Evolutionary conservation across 2,329 filamentous ascomycete genomes (phyloP).

Genomic region (Aplosporella prunicola): DNA sequence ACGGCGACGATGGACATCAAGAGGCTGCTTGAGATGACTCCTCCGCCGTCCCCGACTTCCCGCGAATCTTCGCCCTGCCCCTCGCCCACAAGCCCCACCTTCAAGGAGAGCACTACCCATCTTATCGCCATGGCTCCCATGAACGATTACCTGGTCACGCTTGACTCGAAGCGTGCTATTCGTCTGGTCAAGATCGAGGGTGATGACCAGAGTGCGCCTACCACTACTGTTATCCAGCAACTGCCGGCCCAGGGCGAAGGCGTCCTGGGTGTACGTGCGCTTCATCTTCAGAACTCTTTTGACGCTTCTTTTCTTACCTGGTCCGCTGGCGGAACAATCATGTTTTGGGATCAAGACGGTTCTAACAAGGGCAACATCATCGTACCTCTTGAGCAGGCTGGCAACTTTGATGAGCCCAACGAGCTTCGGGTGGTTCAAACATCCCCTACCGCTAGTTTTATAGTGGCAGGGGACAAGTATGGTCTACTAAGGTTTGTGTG

Average conservation of each 20-base stretch:
- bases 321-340: constrained; percentile 69
- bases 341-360: constrained; percentile 74
- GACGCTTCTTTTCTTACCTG: constrained; percentile 78
- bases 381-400: constrained; percentile 58
- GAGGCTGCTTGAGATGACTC: constrained; percentile 23
- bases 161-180: constrained; percentile 68
- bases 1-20: constrained; percentile 37
- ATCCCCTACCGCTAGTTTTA: constrained; percentile 51
- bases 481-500: constrained; percentile 58
- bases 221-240: constrained; percentile 28
- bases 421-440: constrained; percentile 51
- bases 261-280: constrained; percentile 60
- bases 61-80: constrained; percentile 24
- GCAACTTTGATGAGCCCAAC: constrained; percentile 41
- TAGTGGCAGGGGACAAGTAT: constrained; percentile 77
- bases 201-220: constrained; percentile 20
- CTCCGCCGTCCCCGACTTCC: constrained; percentile 27
- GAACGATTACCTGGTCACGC: constrained; percentile 36
- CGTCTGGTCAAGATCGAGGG: constrained; percentile 46
- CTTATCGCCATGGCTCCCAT: constrained; percentile 31
- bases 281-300: constrained; percentile 51
- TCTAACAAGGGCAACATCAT: constrained; percentile 54
- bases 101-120: constrained; percentile 19
- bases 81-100: constrained; percentile 2
- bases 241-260: constrained; percentile 50